Evolutionary conservation across 441 rosid genomes (phyloP).

Genomic region (Pelargonium australe): DNA sequence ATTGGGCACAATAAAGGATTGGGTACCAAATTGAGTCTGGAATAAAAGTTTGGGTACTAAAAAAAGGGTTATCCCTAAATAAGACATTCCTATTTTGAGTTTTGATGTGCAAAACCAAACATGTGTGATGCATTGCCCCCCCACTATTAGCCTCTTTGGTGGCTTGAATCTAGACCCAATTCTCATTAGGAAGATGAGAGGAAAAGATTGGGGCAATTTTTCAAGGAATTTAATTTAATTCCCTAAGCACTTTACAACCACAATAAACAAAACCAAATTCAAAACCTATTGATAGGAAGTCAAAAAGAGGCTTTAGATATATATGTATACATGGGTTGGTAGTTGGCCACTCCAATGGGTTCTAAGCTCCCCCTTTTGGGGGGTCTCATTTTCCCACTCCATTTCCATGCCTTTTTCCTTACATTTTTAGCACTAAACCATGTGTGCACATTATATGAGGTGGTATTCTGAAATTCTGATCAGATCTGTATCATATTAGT

Average conservation of each 20-base stretch:
- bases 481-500: too few species aligned
- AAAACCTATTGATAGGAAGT: neutral
- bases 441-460: too few species aligned
- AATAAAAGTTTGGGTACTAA: too few species aligned
- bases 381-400: neutral
- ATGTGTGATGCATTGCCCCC: neutral
- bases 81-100: neutral
- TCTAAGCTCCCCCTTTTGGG: neutral
- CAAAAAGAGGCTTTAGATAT: neutral
- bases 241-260: neutral
- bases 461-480: too few species aligned
- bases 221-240: neutral
- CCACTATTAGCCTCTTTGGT: neutral
- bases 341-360: constrained; percentile 4
- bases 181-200: too few species aligned
- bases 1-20: too few species aligned
- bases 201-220: neutral
- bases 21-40: too few species aligned
- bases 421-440: too few species aligned
- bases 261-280: neutral
- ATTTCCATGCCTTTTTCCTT: neutral
- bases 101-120: neutral
- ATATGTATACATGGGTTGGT: neutral
- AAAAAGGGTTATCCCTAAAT: too few species aligned
- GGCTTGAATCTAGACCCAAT: neutral